Evolutionary conservation across 805 yeast genomes (phyloP), one percentile per base, ranked within the genome.

Genomic region (Zygosaccharomyces lentus): DNA sequence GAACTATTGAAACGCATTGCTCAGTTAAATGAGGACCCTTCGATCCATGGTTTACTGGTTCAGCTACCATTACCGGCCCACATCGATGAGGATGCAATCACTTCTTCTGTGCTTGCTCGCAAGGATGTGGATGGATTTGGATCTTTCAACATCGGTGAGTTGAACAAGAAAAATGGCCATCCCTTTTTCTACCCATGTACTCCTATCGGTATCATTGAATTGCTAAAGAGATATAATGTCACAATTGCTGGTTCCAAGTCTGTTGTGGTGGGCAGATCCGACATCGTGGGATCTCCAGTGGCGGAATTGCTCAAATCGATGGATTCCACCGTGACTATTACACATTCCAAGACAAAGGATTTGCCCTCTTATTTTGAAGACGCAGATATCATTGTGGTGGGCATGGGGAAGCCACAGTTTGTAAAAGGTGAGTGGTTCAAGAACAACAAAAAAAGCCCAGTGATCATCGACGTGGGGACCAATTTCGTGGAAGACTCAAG

Each of bases 111-210:
- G n/a, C 68, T 74, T 9, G 77, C 86, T 12, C 80, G 76, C 36
- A 91, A 91, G 70, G 99, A 91, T 60, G 96, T 93, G 38, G 99
- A 91, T 66, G 99, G 99, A 1, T 93, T 91, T 60, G 93, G 90
- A 35, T 81, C 89, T 46, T 76, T 74, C 58, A 93, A 93, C 65
- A 81, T 87, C 47, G 98, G 97, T 49, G 97, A 91, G 62, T 75
- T 91, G 48, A 79, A 90, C 56, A 88, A 89, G 68, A 81, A 86
- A 55, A 87, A 87, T 43, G 96, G 97, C 17, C 63, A 71, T 30
- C 96, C 97, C 26, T 68, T 72, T 49, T 90, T 88, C 67, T 74
- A 83, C 53, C 98, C 99, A 29, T 91, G 98, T 71, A 91, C 99
- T 24, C 99, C 99, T 45, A 81, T 83, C 68, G 99, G 99, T 48